Evolutionary conservation across 495 filamentous ascomycete species (phyloP).

Genomic region (Filosporella fistucella): DNA sequence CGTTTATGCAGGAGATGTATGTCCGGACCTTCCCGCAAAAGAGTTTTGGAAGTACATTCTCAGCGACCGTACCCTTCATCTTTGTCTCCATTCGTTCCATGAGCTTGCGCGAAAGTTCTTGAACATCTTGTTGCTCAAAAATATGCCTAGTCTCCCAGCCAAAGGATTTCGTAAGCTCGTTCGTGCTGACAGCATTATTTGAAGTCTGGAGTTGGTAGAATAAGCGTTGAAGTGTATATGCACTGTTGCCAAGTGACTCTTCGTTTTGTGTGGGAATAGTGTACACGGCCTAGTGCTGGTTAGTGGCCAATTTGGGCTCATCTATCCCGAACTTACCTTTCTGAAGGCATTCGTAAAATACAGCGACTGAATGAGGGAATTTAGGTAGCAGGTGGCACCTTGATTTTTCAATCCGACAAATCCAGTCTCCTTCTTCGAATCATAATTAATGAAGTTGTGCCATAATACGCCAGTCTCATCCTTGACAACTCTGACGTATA

Average conservation of each 20-base stretch:
- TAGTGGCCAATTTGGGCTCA: too few relatives aligned
- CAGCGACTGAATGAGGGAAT: slow-evolving; percentile 92
- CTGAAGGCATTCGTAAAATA: slow-evolving; percentile 98
- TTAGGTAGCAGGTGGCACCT: slow-evolving; percentile 96
- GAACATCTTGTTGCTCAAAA: slow-evolving; percentile 98
- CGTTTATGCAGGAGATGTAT: slow-evolving; percentile 97
- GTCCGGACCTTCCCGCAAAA: slow-evolving; percentile 98
- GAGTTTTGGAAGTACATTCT: slow-evolving; percentile 82
- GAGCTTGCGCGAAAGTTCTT: slow-evolving; percentile 90
- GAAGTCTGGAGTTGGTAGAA: slow-evolving; percentile 92
- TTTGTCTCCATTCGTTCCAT: slow-evolving; percentile 95
- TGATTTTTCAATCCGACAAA: slow-evolving; percentile 97
- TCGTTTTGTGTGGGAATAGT: slow-evolving; percentile 89
- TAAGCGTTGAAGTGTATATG: slow-evolving; percentile 87
- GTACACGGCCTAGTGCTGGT: slow-evolving; percentile 72
- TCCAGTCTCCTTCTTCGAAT: slow-evolving; percentile 97
- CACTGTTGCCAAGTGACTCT: slow-evolving; percentile 76
- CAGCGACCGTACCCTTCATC: slow-evolving; percentile 97
- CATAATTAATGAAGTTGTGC: slow-evolving; percentile 98
- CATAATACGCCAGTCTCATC: slow-evolving; percentile 98
- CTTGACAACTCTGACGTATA: slow-evolving; percentile 90
- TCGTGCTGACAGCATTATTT: slow-evolving; percentile 75
- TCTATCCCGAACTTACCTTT: slow-evolving; percentile 68
- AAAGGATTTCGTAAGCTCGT: slow-evolving; percentile 91
- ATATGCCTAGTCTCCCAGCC: slow-evolving; percentile 98